Conservation (phyloP, 257 asterid species). For the Henckelia pumila region DNA sequence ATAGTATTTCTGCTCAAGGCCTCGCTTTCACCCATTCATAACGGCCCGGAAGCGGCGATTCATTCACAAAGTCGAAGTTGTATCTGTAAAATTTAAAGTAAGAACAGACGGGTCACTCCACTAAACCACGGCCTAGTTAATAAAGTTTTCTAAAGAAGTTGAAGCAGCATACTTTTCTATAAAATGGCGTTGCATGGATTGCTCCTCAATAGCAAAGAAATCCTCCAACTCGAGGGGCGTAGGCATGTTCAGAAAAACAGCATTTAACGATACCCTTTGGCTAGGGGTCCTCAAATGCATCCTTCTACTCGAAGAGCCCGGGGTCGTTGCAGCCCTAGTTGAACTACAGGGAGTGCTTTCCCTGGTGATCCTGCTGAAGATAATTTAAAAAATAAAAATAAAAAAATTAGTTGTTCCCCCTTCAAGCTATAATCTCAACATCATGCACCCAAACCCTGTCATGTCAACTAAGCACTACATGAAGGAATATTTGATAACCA, state of each 20-base stretch:
- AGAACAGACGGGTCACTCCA: background rate
- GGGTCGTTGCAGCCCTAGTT: slow-evolving; percentile 40
- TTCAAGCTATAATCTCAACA: too few relatives aligned
- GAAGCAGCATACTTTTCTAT: slow-evolving; percentile 38
- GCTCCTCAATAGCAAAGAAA: slow-evolving; percentile 37
- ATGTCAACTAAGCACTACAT: background rate
- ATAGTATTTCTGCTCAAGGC: slow-evolving; percentile 18
- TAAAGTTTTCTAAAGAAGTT: background rate
- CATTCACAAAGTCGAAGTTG: slow-evolving; percentile 10
- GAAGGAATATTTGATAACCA: background rate
- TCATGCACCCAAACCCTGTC: background rate
- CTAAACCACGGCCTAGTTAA: background rate
- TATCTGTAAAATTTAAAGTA: slow-evolving; percentile 26
- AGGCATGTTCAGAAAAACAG: slow-evolving; percentile 33
- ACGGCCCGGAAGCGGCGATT: slow-evolving; percentile 5
- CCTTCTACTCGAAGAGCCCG: slow-evolving; percentile 51
- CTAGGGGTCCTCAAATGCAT: slow-evolving; percentile 19
- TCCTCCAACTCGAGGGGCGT: slow-evolving; percentile 42
- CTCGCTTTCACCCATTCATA: slow-evolving; percentile 29
- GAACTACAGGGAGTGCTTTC: slow-evolving; percentile 66
- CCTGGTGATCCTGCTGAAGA: slow-evolving; percentile 50
- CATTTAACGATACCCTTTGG: slow-evolving; percentile 22
- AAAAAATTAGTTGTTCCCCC: too few relatives aligned
- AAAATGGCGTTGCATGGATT: slow-evolving; percentile 34
- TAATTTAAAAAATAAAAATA: background rate